phyloP scores from a whole-genome alignment of 2,329 filamentous ascomycete genomes.

The Talaromyces sp. region DNA sequence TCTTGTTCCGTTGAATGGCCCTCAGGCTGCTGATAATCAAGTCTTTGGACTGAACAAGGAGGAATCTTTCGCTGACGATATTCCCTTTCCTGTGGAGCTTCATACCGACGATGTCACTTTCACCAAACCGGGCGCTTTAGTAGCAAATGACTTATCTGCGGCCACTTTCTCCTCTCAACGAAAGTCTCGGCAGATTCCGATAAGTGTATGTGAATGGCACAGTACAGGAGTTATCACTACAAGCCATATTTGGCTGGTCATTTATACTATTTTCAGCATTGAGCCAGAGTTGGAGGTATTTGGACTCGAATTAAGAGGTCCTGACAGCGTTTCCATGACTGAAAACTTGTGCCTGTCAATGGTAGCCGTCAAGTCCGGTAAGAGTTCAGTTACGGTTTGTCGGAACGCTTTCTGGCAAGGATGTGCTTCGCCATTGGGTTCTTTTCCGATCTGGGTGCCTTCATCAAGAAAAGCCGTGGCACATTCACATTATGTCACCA shows the following conservation, averaged over 20 bases:
- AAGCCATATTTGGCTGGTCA: slow-evolving; percentile 2
- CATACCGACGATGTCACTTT: not conserved
- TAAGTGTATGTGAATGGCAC: not conserved
- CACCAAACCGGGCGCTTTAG: not conserved
- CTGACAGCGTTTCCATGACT: not conserved
- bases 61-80: not conserved
- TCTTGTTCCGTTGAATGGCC: not conserved
- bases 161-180: not conserved
- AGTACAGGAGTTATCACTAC: not conserved
- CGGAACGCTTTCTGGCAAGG: slow-evolving; percentile 4
- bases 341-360: not conserved
- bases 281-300: not conserved
- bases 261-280: not conserved
- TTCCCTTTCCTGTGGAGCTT: not conserved
- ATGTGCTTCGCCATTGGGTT: slow-evolving; percentile 1
- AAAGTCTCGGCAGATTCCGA: not conserved
- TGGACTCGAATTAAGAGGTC: not conserved
- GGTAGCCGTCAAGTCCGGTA: not conserved
- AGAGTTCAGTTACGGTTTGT: not conserved
- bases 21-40: not conserved
- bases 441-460: not conserved
- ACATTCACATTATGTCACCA: slow-evolving; percentile 3
- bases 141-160: not conserved
- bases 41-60: not conserved
- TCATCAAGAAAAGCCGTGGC: not conserved